These are phyloP conservation scores for Dendrobium chrysotoxum DNA, from an alignment of 106 monocot species.

Conservation along the genomic window DNA sequence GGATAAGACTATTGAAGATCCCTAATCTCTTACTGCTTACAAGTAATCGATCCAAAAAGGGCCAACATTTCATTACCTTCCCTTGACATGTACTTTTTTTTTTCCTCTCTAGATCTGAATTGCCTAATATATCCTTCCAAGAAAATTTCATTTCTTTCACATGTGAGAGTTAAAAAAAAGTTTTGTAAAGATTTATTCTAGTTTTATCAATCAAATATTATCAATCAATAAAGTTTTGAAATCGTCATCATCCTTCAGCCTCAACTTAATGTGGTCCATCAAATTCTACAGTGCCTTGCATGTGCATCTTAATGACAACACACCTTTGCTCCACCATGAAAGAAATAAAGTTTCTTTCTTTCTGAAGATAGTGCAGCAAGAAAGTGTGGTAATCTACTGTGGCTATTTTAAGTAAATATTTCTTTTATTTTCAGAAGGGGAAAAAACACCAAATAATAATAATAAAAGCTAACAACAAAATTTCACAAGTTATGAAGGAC, in stretches of 20 bases:
- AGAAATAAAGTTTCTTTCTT: neutral
- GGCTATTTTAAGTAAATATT: neutral
- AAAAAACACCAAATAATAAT: neutral
- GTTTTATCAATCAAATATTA: no score
- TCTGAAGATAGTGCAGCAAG: neutral
- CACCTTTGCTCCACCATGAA: neutral
- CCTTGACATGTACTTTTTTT: neutral
- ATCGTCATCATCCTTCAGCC: neutral
- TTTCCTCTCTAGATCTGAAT: no score
- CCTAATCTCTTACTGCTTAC: no score
- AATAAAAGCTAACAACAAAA: neutral
- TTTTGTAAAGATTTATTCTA: no score
- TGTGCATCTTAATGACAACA: neutral
- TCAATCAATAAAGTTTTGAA: neutral
- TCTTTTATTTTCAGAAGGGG: neutral
- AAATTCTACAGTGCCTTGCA: neutral
- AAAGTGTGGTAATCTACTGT: neutral
- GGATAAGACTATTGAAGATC: no score
- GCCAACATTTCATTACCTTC: no score
- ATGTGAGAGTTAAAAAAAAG: no score
- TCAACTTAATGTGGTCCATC: neutral
- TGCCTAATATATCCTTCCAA: no score
- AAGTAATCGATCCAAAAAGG: no score
- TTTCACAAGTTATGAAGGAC: neutral
- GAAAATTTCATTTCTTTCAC: no score